Conservation (phyloP, 345 rosid genomes). For the Rhizophora apiculata region DNA sequence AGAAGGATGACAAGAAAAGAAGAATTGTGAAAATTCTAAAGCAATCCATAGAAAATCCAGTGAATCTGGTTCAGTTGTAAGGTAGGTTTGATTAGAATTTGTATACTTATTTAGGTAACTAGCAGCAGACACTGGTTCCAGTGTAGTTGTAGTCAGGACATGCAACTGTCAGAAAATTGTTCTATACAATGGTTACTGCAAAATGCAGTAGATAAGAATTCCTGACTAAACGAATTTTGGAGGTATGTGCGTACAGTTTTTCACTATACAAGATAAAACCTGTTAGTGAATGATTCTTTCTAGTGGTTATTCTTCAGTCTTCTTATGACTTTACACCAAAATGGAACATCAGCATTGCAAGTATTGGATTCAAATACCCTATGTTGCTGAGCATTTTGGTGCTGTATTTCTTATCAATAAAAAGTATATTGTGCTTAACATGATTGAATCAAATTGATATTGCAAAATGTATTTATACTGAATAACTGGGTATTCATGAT, state of each 20-base stretch:
- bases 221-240: slow-evolving; percentile 34
- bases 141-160: slow-evolving; percentile 17
- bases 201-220: slow-evolving; percentile 33
- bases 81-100: slow-evolving; percentile 43
- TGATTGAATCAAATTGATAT: not conserved
- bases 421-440: not conserved
- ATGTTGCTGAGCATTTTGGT: not conserved
- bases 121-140: slow-evolving; percentile 39
- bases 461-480: not conserved
- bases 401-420: not conserved
- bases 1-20: slow-evolving; percentile 42
- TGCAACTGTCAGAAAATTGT: slow-evolving; percentile 27
- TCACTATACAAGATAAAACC: slow-evolving; percentile 19
- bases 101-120: slow-evolving; percentile 39
- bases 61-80: slow-evolving; percentile 53
- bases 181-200: slow-evolving; percentile 26
- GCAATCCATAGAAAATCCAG: slow-evolving; percentile 38
- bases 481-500: not conserved
- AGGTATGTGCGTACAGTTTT: slow-evolving; percentile 39
- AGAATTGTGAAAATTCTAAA: slow-evolving; percentile 40
- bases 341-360: not conserved
- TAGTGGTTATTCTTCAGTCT: slow-evolving; percentile 30
- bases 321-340: slow-evolving; percentile 11
- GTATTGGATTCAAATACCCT: not conserved
- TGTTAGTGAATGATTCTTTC: slow-evolving; percentile 40